A percentile compares a stretch with the other conserved stretches of the same genome.
Conservation (phyloP, 2,329 filamentous ascomycete genomes). For the Penicillium sp. region DNA sequence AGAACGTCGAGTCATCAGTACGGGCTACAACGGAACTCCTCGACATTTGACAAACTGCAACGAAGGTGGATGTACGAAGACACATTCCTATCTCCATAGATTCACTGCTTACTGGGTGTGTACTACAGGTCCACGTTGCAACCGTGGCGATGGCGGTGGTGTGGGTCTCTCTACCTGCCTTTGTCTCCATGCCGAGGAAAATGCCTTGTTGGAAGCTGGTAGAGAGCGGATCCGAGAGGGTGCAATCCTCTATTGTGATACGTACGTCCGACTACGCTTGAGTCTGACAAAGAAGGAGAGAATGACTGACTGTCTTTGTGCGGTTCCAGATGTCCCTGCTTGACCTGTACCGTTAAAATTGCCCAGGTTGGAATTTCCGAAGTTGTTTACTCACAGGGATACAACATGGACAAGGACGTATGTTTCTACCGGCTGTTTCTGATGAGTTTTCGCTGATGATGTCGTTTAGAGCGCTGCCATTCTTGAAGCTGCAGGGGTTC, state of each 20-base stretch:
- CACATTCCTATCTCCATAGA: neutral
- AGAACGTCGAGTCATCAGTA: conserved; percentile 82
- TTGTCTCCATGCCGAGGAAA: conserved; percentile 97
- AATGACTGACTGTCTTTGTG: neutral
- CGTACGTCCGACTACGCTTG: conserved; percentile 39
- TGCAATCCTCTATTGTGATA: conserved; percentile 86
- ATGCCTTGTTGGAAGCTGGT: conserved; percentile 89
- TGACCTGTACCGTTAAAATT: conserved; percentile 98
- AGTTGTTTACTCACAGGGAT: conserved; percentile 89
- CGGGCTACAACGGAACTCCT: conserved; percentile 97
- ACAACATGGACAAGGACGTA: conserved; percentile 82
- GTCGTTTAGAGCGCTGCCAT: conserved; percentile 63
- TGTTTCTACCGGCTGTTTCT: neutral
- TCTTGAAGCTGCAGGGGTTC: conserved; percentile 76
- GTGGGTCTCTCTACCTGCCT: conserved; percentile 78
- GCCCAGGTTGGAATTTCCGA: conserved; percentile 92
- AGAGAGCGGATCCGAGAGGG: conserved; percentile 80
- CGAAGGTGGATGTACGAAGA: conserved; percentile 72
- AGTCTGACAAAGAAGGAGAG: neutral
- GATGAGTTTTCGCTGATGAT: neutral
- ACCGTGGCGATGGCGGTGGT: conserved; percentile 66
- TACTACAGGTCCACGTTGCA: conserved; percentile 62
- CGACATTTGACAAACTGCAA: conserved; percentile 83
- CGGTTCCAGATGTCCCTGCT: conserved; percentile 67
- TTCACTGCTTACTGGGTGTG: conserved; percentile 6